Percentiles rank a stretch among this genome's conserved stretches.
Evolutionary conservation across 2,329 filamentous ascomycete genomes (phyloP).

Genomic region (Diaporthe humulicola): DNA sequence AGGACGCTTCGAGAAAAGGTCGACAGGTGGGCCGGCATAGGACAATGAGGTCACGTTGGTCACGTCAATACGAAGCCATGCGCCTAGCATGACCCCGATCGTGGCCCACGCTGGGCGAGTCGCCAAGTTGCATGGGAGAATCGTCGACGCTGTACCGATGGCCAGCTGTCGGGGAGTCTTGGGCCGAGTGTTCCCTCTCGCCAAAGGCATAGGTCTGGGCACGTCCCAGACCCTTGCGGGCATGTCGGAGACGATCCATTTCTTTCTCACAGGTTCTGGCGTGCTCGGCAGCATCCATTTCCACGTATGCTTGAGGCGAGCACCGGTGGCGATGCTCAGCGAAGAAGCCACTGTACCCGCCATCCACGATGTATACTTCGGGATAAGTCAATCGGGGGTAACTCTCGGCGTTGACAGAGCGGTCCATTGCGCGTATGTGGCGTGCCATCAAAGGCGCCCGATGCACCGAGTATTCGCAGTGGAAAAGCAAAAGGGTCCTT

Average conservation of each 20-base stretch:
- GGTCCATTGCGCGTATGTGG: slow-evolving; percentile 90
- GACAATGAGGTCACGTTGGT: slow-evolving; percentile 22
- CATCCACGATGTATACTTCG: slow-evolving; percentile 96
- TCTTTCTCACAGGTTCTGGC: slow-evolving; percentile 94
- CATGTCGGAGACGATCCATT: slow-evolving; percentile 91
- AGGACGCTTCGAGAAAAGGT: not conserved
- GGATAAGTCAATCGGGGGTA: slow-evolving; percentile 95
- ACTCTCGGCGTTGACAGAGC: slow-evolving; percentile 83
- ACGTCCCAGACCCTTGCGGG: slow-evolving; percentile 83
- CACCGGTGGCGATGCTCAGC: slow-evolving; percentile 82
- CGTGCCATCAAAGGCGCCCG: slow-evolving; percentile 97
- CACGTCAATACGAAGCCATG: slow-evolving; percentile 72
- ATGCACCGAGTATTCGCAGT: slow-evolving; percentile 98
- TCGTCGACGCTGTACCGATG: slow-evolving; percentile 56
- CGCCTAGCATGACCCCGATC: slow-evolving; percentile 70
- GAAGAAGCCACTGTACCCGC: slow-evolving; percentile 96
- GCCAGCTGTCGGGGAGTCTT: slow-evolving; percentile 72
- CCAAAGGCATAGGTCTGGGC: slow-evolving; percentile 98
- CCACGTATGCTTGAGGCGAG: slow-evolving; percentile 95
- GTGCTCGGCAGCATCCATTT: slow-evolving; percentile 95
- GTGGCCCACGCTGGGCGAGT: slow-evolving; percentile 57
- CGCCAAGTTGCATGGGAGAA: slow-evolving; percentile 59
- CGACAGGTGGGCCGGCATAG: slow-evolving; percentile 14
- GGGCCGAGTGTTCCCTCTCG: slow-evolving; percentile 70
- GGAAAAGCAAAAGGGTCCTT: slow-evolving; percentile 88